Percentiles rank a stretch among this genome's conserved stretches.
These are phyloP conservation scores for Phytophthora capsici DNA, from an alignment of 352 stramenopile species.

Conservation along the genomic window DNA sequence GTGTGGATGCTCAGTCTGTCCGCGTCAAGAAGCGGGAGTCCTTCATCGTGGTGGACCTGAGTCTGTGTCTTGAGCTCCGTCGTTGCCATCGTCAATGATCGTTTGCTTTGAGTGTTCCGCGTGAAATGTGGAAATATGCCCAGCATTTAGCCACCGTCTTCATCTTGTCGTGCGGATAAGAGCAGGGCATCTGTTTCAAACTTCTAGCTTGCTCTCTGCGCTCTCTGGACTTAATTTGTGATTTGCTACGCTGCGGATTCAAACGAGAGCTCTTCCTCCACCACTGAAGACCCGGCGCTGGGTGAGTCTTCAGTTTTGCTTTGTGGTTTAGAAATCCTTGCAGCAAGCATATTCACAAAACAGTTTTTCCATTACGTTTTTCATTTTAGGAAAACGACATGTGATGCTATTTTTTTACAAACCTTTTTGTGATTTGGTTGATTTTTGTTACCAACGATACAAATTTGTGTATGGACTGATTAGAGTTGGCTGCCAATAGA, in stretches of 20 bases:
- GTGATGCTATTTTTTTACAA: no score
- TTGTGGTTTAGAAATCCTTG: no score
- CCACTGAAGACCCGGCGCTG: no score
- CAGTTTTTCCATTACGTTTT: no score
- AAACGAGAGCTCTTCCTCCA: no score
- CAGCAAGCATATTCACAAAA: no score
- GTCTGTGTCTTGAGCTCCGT: slow-evolving; percentile 8
- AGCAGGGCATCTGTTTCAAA: slow-evolving; percentile 18
- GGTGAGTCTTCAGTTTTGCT: no score
- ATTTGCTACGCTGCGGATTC: slow-evolving; percentile 3
- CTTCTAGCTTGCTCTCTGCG: slow-evolving; percentile 1
- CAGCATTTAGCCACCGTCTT: slow-evolving; percentile 5
- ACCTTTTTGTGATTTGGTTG: no score
- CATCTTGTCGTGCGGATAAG: slow-evolving; percentile 25
- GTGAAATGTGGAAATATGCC: slow-evolving; percentile 32
- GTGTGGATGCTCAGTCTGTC: slow-evolving; percentile 20
- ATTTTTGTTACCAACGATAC: no score
- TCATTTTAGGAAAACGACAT: no score
- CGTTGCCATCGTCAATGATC: background rate
- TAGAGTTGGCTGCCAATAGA: no score
- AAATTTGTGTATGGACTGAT: no score
- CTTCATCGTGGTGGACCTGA: slow-evolving; percentile 11
- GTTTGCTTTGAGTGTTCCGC: background rate
- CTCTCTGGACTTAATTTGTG: slow-evolving; percentile 14
- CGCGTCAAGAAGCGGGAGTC: slow-evolving; percentile 23